Percentiles rank a stretch among this genome's conserved stretches.
phyloP scores from a whole-genome alignment of 176 grass and related monocot genomes.

The Triticum dicoccoides region DNA sequence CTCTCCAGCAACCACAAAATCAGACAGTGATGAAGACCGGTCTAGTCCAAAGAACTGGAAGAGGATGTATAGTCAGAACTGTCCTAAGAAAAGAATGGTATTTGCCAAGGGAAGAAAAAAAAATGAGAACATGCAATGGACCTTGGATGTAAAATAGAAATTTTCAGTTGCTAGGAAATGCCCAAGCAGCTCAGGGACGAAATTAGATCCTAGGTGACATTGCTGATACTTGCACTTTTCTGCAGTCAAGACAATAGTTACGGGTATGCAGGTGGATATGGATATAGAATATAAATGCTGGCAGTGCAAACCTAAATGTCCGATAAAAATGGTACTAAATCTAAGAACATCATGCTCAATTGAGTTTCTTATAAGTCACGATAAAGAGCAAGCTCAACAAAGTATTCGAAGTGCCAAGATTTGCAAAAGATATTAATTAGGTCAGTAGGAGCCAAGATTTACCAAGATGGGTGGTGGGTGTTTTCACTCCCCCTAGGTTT shows the following conservation, averaged over 20 bases:
- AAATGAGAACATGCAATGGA: conserved; percentile 14
- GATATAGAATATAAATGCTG: not conserved
- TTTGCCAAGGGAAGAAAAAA: not conserved
- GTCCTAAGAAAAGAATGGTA: not conserved
- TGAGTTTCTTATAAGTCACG: not conserved
- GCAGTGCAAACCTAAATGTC: not conserved
- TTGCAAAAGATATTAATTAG: not conserved
- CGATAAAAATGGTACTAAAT: conserved; percentile 9
- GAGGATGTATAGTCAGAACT: conserved; percentile 12
- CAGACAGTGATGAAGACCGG: conserved; percentile 58
- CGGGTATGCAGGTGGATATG: not conserved
- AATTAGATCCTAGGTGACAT: conserved; percentile 69
- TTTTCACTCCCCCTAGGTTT: too few relatives aligned
- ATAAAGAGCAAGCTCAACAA: not conserved
- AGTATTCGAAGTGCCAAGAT: not conserved
- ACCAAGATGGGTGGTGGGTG: too few relatives aligned
- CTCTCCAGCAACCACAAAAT: conserved; percentile 68
- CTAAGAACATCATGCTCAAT: not conserved
- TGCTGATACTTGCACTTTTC: conserved; percentile 65
- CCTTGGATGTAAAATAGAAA: conserved; percentile 95
- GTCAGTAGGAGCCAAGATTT: too few relatives aligned
- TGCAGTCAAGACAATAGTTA: conserved; percentile 40
- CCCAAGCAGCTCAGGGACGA: conserved; percentile 81
- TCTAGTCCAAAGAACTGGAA: conserved; percentile 79
- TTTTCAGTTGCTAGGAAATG: conserved; percentile 95